Base-by-base conservation (phyloP, 352 stramenopile genomes). In the Phytophthora pseudosyringae region DNA sequence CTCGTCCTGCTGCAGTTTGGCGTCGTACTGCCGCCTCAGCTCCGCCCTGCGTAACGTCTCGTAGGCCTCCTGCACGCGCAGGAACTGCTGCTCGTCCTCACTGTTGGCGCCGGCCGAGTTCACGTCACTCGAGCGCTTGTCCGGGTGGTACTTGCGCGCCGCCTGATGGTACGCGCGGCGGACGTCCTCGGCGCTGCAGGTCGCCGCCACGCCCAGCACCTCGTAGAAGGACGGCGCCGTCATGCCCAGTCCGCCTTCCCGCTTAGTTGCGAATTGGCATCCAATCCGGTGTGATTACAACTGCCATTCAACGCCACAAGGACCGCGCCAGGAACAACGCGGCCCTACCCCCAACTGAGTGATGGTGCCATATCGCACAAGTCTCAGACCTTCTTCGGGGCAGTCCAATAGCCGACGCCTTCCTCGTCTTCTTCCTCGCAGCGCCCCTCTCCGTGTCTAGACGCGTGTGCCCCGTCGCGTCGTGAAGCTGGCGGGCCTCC, bases 111-210 rank as follows among this genome's bases (percentile, higher is more conserved):
- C 38, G 6, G 33, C 32, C 28, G 21, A 13, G 15, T 26, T 26
- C 18, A 43, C 21, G 13, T 21, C 58, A 48, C 53, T 53, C 2
- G 21, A 35, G 21, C 76, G 73, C 71, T 91, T 92, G 68, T 94
- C 86, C 15, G 86, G 86, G 35, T 94, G 86, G 28, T 73, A 73
- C 44, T 65, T 69, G 4, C 83, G 75, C 3, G 77, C 82, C 3
- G 78, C 79, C 29, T 81, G 77, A 49, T 93, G 81, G 66, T 94
- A 94, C 26, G 86, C 86, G 33, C 76, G 80, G 12, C 85, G 83
- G 50, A 94, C 60, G 43, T 90, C 83, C 11, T 88, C 83, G n/a
- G 45, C 12, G 8, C 70, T 81, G 70, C 81, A 90, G 59, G 66
- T 58, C 29, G 57, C 28, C 9, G 36, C 43, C 25, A 91, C 61